phyloP scores from a whole-genome alignment of 2,329 filamentous ascomycete genomes.

The Falciphora oryzae region DNA sequence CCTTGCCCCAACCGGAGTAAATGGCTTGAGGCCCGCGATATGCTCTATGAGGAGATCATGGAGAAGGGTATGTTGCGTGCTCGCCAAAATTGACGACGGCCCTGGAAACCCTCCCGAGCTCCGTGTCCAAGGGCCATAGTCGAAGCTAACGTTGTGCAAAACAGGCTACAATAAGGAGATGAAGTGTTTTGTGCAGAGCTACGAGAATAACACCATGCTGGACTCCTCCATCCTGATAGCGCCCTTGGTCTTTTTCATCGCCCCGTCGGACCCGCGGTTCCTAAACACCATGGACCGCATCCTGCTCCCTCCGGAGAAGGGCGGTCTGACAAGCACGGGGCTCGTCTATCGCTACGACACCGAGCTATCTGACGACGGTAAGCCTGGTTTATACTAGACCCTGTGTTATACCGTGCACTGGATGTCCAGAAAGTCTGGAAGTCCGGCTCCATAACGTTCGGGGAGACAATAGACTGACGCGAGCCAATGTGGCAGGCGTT shows the following conservation, averaged over 20 bases:
- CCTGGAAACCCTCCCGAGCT: no score
- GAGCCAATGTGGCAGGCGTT: slow-evolving; percentile 44
- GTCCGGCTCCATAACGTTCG: no score
- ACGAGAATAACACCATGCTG: slow-evolving; percentile 62
- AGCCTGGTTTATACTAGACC: slow-evolving; percentile 15
- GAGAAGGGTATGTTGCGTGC: slow-evolving; percentile 46
- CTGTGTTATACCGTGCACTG: neutral
- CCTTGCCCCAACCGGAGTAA: slow-evolving; percentile 63
- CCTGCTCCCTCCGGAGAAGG: slow-evolving; percentile 65
- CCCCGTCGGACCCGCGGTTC: slow-evolving; percentile 59
- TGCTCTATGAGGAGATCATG: slow-evolving; percentile 71
- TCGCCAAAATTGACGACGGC: no score
- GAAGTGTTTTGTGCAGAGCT: slow-evolving; percentile 68
- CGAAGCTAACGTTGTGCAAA: slow-evolving; percentile 2
- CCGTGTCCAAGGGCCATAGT: neutral
- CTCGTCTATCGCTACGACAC: slow-evolving; percentile 73
- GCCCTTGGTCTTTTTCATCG: slow-evolving; percentile 72
- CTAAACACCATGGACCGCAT: slow-evolving; percentile 67
- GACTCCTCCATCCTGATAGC: slow-evolving; percentile 73
- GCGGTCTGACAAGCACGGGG: slow-evolving; percentile 68
- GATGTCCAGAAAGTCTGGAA: neutral
- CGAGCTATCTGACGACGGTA: slow-evolving; percentile 62
- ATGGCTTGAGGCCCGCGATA: slow-evolving; percentile 63
- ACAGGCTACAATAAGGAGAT: slow-evolving; percentile 64
- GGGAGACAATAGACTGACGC: slow-evolving; percentile 12